These are phyloP conservation scores for Ceriops tagal DNA, from an alignment of 345 rosid genomes.

Conservation along the genomic window DNA sequence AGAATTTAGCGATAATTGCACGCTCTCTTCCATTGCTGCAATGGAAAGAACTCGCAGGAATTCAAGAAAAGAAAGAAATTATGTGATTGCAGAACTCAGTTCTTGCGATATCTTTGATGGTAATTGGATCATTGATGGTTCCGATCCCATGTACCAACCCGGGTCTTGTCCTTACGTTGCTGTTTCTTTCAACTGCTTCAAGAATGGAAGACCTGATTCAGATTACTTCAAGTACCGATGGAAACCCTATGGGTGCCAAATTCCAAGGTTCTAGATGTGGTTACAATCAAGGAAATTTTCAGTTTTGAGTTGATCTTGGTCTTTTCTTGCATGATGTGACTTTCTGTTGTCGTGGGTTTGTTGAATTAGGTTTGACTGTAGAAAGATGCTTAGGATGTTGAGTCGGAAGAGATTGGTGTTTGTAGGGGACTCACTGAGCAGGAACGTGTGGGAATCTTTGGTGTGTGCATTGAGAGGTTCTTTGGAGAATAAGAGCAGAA, in stretches of 20 bases:
- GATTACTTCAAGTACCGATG: slow-evolving; percentile 46
- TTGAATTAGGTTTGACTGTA: slow-evolving; percentile 49
- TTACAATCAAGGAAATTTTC: neutral
- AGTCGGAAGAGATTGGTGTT: slow-evolving; percentile 61
- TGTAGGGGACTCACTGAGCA: slow-evolving; percentile 64
- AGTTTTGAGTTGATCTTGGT: neutral
- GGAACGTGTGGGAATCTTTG: slow-evolving; percentile 78
- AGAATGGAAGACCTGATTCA: slow-evolving; percentile 51
- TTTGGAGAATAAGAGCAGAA: slow-evolving; percentile 41
- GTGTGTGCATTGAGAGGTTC: slow-evolving; percentile 62
- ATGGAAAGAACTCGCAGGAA: slow-evolving; percentile 26
- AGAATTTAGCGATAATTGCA: slow-evolving; percentile 38
- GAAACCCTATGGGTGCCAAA: slow-evolving; percentile 52
- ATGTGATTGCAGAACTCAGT: slow-evolving; percentile 22
- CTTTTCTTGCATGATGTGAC: neutral
- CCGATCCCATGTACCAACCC: slow-evolving; percentile 44
- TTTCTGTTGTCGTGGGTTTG: neutral
- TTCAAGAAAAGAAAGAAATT: slow-evolving; percentile 26
- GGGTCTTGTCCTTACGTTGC: slow-evolving; percentile 62
- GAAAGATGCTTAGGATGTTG: slow-evolving; percentile 50
- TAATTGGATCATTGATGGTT: slow-evolving; percentile 50
- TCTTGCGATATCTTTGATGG: slow-evolving; percentile 70
- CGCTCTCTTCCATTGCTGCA: slow-evolving; percentile 37
- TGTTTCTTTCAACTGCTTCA: slow-evolving; percentile 54
- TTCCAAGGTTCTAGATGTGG: slow-evolving; percentile 43